Evolutionary conservation across 257 asterid genomes (phyloP).

Genomic region (Solanum virginianum): DNA sequence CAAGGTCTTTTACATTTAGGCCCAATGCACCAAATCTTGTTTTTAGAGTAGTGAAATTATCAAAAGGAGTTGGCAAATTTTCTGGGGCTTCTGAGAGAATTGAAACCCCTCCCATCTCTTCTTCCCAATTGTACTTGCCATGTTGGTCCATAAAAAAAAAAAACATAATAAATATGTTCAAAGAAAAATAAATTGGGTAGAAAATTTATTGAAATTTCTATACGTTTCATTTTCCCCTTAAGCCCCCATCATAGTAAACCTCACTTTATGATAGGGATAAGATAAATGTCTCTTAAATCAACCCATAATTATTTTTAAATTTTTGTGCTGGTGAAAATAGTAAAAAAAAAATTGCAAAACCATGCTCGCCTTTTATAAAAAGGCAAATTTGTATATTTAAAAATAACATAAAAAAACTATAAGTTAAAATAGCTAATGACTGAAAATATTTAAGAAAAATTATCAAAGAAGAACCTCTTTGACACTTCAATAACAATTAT

Average conservation of each 20-base stretch:
- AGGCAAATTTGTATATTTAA: too few relatives aligned
- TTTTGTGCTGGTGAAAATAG: too few relatives aligned
- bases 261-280: not conserved
- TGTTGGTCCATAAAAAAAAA: slow-evolving; percentile 25
- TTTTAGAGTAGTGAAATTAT: slow-evolving; percentile 9
- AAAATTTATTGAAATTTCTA: not conserved
- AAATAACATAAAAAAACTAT: too few relatives aligned
- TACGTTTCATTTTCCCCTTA: not conserved
- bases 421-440: too few relatives aligned
- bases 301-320: too few relatives aligned
- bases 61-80: slow-evolving; percentile 10
- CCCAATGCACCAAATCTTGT: slow-evolving; percentile 13
- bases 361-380: too few relatives aligned
- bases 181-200: not conserved
- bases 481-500: too few relatives aligned
- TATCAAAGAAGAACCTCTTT: too few relatives aligned
- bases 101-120: slow-evolving; percentile 56
- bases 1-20: slow-evolving; percentile 13
- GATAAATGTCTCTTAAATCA: not conserved
- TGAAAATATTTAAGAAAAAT: too few relatives aligned
- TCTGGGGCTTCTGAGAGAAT: slow-evolving; percentile 21
- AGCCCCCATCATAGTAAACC: too few relatives aligned
- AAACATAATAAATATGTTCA: not conserved
- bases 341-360: too few relatives aligned
- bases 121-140: slow-evolving; percentile 70